Conservation (phyloP, 768 basidiomycete genomes). For the Kwoniella mangroviensis region DNA sequence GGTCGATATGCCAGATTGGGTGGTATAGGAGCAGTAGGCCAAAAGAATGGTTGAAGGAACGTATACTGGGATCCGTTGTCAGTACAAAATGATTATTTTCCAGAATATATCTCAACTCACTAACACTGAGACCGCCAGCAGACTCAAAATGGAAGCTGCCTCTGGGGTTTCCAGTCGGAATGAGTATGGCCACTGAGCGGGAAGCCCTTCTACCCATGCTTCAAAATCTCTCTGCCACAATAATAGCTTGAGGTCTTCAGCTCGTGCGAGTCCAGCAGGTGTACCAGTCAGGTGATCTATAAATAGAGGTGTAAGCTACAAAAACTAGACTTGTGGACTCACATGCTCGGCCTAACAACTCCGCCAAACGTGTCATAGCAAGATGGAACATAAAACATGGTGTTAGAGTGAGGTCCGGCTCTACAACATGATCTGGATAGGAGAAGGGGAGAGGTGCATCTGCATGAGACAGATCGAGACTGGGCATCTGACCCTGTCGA, state of each 20-base stretch:
- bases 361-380: constrained; percentile 13
- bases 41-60: constrained; percentile 18
- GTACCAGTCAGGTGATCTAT: constrained; percentile 10
- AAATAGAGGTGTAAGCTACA: not conserved
- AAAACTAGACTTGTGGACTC: not conserved
- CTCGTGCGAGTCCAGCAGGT: constrained; percentile 9
- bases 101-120: not conserved
- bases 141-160: constrained; percentile 12
- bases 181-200: constrained; percentile 12
- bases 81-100: not conserved
- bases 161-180: constrained; percentile 14
- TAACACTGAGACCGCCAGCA: constrained; percentile 10
- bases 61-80: constrained; percentile 3
- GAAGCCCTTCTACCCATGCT: constrained; percentile 8
- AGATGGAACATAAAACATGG: constrained; percentile 18
- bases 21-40: constrained; percentile 17
- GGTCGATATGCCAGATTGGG: constrained; percentile 17
- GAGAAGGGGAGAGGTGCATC: constrained; percentile 14
- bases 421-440: constrained; percentile 14
- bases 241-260: constrained; percentile 10
- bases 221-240: constrained; percentile 19
- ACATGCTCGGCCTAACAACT: constrained; percentile 19
- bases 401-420: not conserved
- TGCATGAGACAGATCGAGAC: constrained; percentile 16
- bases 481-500: constrained; percentile 19